Evolutionary conservation across 2,329 filamentous ascomycete genomes (phyloP).

Genomic region (Fusarium ramigenum): DNA sequence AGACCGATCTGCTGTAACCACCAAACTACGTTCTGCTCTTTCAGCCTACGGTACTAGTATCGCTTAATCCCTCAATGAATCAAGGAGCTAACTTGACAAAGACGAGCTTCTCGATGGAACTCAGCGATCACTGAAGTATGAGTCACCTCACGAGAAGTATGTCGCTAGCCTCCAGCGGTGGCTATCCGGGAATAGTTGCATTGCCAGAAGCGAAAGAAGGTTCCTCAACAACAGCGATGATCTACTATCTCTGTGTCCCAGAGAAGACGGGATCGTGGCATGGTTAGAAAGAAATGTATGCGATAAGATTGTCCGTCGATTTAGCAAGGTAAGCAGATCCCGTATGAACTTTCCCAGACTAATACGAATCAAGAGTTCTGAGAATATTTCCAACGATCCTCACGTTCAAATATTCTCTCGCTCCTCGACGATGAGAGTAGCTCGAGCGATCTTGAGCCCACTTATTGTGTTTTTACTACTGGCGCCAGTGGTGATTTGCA

Average conservation of each 20-base stretch:
- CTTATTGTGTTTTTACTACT: background rate
- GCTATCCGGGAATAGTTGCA: background rate
- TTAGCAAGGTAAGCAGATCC: background rate
- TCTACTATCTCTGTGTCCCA: background rate
- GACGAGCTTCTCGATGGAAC: background rate
- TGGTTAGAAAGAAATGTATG: background rate
- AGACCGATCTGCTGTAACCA: background rate
- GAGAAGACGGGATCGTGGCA: background rate
- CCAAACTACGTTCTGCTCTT: background rate
- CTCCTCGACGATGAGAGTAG: background rate
- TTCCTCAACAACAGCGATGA: background rate
- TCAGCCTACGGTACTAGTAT: background rate
- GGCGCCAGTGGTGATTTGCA: background rate
- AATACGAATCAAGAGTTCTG: background rate
- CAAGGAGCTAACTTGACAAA: background rate
- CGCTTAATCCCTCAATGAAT: accelerated
- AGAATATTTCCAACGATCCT: background rate
- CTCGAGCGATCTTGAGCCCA: background rate
- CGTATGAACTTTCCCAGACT: background rate
- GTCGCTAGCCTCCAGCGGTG: background rate
- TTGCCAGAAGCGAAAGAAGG: background rate
- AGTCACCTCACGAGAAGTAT: background rate
- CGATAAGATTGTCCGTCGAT: background rate
- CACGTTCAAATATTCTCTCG: background rate
- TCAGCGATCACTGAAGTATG: background rate